Percentiles rank a stretch among this genome's conserved stretches.
These are phyloP conservation scores for Vitellaria paradoxa DNA, from an alignment of 179 eudicot genomes.

Conservation along the genomic window DNA sequence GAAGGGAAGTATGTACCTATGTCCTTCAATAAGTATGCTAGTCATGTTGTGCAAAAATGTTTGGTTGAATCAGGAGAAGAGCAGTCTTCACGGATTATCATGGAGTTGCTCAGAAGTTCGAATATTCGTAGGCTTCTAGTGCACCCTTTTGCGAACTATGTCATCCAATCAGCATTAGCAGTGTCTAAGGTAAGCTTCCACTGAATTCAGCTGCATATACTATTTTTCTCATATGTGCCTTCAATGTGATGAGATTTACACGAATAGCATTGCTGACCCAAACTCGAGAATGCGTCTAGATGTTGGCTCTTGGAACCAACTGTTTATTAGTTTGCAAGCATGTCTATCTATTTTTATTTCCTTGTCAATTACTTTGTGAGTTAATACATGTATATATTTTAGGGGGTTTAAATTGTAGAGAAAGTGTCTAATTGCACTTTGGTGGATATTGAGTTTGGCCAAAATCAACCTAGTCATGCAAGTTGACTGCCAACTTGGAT, in stretches of 20 bases:
- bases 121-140: slow-evolving; percentile 28
- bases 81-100: slow-evolving; percentile 25
- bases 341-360: not conserved
- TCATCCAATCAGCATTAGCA: slow-evolving; percentile 44
- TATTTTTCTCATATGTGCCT: not conserved
- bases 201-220: not conserved
- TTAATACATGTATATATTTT: not conserved
- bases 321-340: not conserved
- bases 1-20: slow-evolving; percentile 29
- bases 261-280: not conserved
- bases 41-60: slow-evolving; percentile 54
- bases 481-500: not conserved
- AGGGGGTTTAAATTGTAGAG: not conserved
- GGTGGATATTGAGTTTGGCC: not conserved
- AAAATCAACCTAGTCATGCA: not conserved
- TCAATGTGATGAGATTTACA: not conserved
- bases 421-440: not conserved
- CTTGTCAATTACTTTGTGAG: not conserved
- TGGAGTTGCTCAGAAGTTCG: slow-evolving; percentile 32
- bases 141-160: slow-evolving; percentile 55
- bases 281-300: not conserved
- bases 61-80: slow-evolving; percentile 26
- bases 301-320: not conserved
- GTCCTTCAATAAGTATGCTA: slow-evolving; percentile 47
- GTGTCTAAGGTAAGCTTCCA: slow-evolving; percentile 35